Evolutionary conservation across 306 rosid genomes (phyloP).

Genomic region (Ochetophila trinervis): DNA sequence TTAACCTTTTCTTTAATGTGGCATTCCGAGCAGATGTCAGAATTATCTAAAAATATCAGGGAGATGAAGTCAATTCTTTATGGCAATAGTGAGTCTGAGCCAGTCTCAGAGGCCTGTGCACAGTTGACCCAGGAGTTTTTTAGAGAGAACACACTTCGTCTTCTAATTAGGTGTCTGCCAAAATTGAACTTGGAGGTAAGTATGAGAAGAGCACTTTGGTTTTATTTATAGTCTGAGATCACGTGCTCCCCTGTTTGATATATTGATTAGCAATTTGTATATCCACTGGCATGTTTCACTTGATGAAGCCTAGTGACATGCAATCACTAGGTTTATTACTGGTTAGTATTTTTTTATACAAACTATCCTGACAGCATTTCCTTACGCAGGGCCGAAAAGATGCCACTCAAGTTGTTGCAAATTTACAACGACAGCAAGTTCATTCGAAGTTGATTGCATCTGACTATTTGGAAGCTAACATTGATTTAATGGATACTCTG

Average conservation of each 20-base stretch:
- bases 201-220: not conserved
- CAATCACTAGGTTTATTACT: constrained; percentile 2
- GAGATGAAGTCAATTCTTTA: constrained; percentile 87
- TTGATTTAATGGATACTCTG: constrained; percentile 81
- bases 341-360: not conserved
- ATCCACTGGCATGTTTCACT: not conserved
- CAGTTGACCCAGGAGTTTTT: constrained; percentile 93
- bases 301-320: not conserved
- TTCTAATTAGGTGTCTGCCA: constrained; percentile 71
- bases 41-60: constrained; percentile 69
- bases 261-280: not conserved
- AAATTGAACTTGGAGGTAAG: constrained; percentile 92
- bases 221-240: not conserved
- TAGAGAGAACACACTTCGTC: constrained; percentile 70
- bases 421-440: constrained; percentile 95
- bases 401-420: constrained; percentile 97
- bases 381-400: constrained; percentile 82
- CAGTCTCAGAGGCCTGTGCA: constrained; percentile 86
- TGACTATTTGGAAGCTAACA: constrained; percentile 83
- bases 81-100: constrained; percentile 95
- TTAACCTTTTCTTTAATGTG: constrained; percentile 28
- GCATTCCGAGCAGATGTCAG: constrained; percentile 55
- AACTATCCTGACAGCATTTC: constrained; percentile 10
- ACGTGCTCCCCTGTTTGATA: not conserved
- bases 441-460: constrained; percentile 91